phyloP scores from a whole-genome alignment of 306 rosid species.

The Bauhinia variegata region DNA sequence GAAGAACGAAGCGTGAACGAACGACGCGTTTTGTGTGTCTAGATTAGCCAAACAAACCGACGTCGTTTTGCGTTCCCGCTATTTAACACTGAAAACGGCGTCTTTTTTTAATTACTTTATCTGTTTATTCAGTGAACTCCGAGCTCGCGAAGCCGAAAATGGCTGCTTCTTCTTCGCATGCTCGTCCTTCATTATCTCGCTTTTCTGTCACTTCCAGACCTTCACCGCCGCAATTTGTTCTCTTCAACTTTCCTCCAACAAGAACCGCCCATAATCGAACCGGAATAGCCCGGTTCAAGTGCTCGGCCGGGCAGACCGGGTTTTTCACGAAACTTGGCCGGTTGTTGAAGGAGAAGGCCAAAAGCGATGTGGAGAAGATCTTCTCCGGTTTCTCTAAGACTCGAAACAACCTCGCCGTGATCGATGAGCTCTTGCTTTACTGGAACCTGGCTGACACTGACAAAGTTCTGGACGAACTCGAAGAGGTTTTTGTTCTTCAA shows the following conservation, averaged over 20 bases:
- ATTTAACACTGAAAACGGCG: not conserved
- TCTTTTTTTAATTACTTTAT: conserved; percentile 25
- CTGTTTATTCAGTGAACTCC: conserved; percentile 19
- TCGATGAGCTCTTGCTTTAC: conserved; percentile 90
- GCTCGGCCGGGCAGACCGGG: conserved; percentile 77
- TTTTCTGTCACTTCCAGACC: conserved; percentile 50
- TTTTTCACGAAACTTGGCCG: conserved; percentile 82
- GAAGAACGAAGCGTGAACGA: not conserved
- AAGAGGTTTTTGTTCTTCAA: conserved; percentile 61
- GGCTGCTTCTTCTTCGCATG: conserved; percentile 50
- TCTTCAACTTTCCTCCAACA: conserved; percentile 26
- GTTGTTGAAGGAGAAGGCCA: conserved; percentile 85
- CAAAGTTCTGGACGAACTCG: conserved; percentile 88
- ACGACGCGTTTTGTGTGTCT: not conserved
- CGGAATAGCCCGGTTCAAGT: conserved; percentile 52
- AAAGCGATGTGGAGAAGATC: conserved; percentile 87
- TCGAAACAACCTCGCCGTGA: conserved; percentile 79
- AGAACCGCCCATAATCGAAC: conserved; percentile 11
- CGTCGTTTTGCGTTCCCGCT: conserved; percentile 9
- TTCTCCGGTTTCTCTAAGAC: conserved; percentile 91
- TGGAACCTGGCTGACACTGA: conserved; percentile 97
- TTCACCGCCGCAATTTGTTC: conserved; percentile 32
- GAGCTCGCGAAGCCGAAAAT: conserved; percentile 30
- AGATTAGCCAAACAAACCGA: not conserved
- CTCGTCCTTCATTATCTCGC: conserved; percentile 34